Evolutionary conservation across 2,329 filamentous ascomycete genomes (phyloP).

Genomic region (Byssoonygena ceratinophila): DNA sequence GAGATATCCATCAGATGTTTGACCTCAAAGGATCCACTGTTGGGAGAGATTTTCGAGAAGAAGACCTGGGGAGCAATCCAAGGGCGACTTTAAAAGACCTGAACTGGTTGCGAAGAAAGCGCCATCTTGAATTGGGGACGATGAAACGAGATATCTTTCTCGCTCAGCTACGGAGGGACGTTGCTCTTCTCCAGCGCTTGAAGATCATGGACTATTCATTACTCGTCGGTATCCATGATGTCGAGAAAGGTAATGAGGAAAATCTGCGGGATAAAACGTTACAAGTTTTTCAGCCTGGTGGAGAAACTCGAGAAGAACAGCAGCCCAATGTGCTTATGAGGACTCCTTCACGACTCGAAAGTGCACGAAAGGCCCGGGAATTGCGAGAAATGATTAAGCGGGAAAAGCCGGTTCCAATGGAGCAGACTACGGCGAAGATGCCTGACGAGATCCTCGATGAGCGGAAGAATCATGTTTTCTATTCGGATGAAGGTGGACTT

Average conservation of each 20-base stretch:
- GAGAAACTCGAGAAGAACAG: slow-evolving; percentile 54
- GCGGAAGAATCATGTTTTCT: slow-evolving; percentile 71
- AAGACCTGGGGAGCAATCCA: slow-evolving; percentile 77
- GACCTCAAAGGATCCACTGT: slow-evolving; percentile 95
- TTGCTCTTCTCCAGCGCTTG: slow-evolving; percentile 71
- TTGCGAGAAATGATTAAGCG: slow-evolving; percentile 83
- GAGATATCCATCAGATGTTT: slow-evolving; percentile 94
- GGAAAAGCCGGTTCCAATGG: slow-evolving; percentile 88
- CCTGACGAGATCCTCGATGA: slow-evolving; percentile 75
- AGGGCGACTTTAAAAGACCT: slow-evolving; percentile 90
- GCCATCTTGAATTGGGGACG: slow-evolving; percentile 78
- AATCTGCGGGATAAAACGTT: slow-evolving; percentile 82
- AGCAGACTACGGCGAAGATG: slow-evolving; percentile 72
- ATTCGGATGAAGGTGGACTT: slow-evolving; percentile 87
- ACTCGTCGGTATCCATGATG: slow-evolving; percentile 84
- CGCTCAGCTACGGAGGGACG: slow-evolving; percentile 78
- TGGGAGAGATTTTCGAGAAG: slow-evolving; percentile 81
- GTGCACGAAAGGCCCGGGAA: slow-evolving; percentile 78
- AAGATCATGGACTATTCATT: slow-evolving; percentile 99
- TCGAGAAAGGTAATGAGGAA: slow-evolving; percentile 84
- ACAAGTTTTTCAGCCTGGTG: slow-evolving; percentile 85
- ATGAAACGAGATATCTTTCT: slow-evolving; percentile 81
- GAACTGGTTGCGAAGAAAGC: slow-evolving; percentile 82
- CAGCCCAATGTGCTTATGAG: slow-evolving; percentile 61
- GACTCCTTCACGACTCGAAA: slow-evolving; percentile 90